Percentiles rank a stretch among this genome's conserved stretches.
These are phyloP conservation scores for Aspergillus sclerotioniger DNA, from an alignment of 495 filamentous ascomycete species.

Conservation along the genomic window DNA sequence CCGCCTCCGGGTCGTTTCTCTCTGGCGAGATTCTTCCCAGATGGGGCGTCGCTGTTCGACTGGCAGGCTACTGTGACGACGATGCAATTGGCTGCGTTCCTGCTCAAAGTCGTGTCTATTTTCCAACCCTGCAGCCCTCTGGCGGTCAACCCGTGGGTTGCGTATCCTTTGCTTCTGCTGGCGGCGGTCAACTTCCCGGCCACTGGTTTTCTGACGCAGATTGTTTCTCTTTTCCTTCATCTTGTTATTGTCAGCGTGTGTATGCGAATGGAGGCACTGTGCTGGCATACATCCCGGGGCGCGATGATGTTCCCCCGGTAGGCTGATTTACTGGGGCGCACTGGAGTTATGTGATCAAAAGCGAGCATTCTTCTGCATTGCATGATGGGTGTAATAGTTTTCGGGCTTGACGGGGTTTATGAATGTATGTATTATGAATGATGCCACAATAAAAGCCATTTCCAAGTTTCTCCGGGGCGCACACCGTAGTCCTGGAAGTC, in stretches of 20 bases:
- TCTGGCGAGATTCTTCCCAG: slow-evolving; percentile 25
- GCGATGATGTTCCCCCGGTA: slow-evolving; percentile 1
- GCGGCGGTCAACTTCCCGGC: slow-evolving; percentile 52
- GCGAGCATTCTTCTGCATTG: no score
- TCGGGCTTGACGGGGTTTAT: no score
- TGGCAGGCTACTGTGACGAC: slow-evolving; percentile 27
- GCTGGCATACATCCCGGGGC: slow-evolving; percentile 26
- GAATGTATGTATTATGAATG: no score
- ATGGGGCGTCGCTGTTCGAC: slow-evolving; percentile 8
- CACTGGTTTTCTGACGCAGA: slow-evolving; percentile 27
- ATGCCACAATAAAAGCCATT: no score
- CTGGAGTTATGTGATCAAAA: no score
- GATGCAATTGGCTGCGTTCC: slow-evolving; percentile 47
- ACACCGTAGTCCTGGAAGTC: no score
- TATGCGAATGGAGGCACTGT: slow-evolving; percentile 33
- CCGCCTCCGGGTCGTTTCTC: slow-evolving; percentile 39
- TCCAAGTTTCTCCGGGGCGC: no score
- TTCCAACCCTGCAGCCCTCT: slow-evolving; percentile 60
- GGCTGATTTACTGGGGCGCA: not conserved
- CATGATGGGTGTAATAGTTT: no score
- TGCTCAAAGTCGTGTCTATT: slow-evolving; percentile 54
- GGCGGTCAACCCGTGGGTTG: slow-evolving; percentile 55
- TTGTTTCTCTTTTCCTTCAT: slow-evolving; percentile 29
- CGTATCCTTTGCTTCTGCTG: slow-evolving; percentile 59
- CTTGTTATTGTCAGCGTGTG: slow-evolving; percentile 31